phyloP scores from a whole-genome alignment of 1,284 basidiomycete species.

The Tremellales sp. region DNA sequence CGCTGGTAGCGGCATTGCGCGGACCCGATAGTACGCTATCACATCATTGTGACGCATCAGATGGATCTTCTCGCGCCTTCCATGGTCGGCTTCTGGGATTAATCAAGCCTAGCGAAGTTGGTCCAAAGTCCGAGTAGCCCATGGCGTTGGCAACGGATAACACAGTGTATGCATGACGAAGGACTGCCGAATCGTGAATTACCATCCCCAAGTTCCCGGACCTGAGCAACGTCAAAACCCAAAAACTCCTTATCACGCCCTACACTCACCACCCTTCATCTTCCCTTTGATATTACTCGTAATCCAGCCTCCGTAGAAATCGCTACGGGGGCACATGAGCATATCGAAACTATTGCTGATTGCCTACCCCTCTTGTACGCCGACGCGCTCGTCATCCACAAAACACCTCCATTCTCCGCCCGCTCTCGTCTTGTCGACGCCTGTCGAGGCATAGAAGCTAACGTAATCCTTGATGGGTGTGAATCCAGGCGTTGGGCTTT shows the following conservation, averaged over 20 bases:
- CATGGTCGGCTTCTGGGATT: too few species aligned
- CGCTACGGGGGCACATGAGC: constrained; percentile 14
- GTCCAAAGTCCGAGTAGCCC: too few species aligned
- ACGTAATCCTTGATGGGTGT: constrained; percentile 36
- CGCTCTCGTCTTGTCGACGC: constrained; percentile 5
- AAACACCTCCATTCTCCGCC: constrained; percentile 38
- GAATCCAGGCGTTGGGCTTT: constrained; percentile 33
- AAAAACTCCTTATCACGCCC: neutral
- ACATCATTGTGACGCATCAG: too few species aligned
- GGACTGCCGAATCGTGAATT: too few species aligned
- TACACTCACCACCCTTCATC: constrained; percentile 38
- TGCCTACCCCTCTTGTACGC: constrained; percentile 36
- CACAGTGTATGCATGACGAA: too few species aligned
- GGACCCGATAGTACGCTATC: too few species aligned
- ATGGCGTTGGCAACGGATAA: too few species aligned
- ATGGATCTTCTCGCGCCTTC: too few species aligned
- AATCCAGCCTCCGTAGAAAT: constrained; percentile 45
- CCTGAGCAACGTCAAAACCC: constrained; percentile 10
- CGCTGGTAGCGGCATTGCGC: too few species aligned
- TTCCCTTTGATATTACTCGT: constrained; percentile 36
- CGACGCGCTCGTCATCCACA: constrained; percentile 43
- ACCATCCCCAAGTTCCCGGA: constrained; percentile 40
- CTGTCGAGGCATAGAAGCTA: constrained; percentile 36
- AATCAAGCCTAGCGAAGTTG: too few species aligned
- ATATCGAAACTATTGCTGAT: too few species aligned